phyloP scores from a whole-genome alignment of 106 monocot genomes.

The Dendrobium catenatum region DNA sequence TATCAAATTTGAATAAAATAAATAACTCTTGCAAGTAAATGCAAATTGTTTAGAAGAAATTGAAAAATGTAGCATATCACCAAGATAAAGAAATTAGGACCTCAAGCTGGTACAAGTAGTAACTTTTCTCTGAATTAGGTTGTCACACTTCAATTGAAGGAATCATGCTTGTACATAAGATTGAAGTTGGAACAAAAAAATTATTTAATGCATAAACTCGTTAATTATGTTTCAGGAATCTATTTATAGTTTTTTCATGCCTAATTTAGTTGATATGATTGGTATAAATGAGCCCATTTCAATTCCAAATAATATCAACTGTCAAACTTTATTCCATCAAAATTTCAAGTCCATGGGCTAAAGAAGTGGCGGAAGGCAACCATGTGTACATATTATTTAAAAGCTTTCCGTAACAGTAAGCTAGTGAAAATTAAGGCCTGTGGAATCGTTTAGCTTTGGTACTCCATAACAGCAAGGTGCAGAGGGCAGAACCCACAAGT shows the following conservation, averaged over 20 bases:
- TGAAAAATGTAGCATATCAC: background rate
- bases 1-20: background rate
- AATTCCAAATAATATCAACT: too few species aligned
- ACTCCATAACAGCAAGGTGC: too few species aligned
- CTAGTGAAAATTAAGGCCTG: too few species aligned
- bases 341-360: too few species aligned
- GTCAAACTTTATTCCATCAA: too few species aligned
- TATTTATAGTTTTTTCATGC: background rate
- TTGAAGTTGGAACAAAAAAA: background rate
- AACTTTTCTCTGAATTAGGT: background rate
- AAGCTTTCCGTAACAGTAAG: too few species aligned
- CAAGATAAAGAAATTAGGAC: background rate
- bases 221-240: too few species aligned
- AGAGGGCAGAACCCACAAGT: too few species aligned
- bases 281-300: background rate
- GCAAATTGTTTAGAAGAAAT: background rate
- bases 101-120: background rate
- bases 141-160: background rate
- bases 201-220: too few species aligned
- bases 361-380: too few species aligned
- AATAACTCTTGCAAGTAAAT: background rate
- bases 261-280: background rate
- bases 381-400: too few species aligned
- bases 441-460: too few species aligned
- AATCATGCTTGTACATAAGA: background rate